These are phyloP conservation scores for Hypsizygus marmoreus DNA, from an alignment of 768 basidiomycete genomes.

Conservation along the genomic window DNA sequence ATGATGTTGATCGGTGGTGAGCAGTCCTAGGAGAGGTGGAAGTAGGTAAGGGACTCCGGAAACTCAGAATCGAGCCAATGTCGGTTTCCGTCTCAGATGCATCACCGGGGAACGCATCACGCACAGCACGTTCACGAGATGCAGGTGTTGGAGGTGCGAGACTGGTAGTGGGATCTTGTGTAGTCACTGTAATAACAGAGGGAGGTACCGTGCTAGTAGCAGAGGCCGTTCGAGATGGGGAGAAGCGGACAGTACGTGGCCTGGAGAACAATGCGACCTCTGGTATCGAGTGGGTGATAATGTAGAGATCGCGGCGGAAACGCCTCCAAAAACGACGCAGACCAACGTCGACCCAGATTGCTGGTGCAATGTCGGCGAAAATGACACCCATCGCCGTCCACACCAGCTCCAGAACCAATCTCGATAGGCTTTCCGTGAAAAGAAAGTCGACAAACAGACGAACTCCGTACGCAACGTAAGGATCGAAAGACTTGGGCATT, in stretches of 20 bases:
- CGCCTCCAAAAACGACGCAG: constrained; percentile 40
- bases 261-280: constrained; percentile 39
- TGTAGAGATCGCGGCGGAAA: constrained; percentile 42
- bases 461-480: constrained; percentile 66
- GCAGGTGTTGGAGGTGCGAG: constrained; percentile 12
- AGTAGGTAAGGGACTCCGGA: constrained; percentile 16
- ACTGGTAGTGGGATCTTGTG: constrained; percentile 21
- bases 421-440: constrained; percentile 51
- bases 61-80: constrained; percentile 24
- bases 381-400: constrained; percentile 46
- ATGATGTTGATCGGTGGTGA: constrained; percentile 20
- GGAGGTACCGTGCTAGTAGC: constrained; percentile 23
- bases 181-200: constrained; percentile 25
- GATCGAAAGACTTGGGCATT: constrained; percentile 65
- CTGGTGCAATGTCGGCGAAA: constrained; percentile 41
- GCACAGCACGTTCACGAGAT: constrained; percentile 41
- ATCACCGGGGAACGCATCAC: constrained; percentile 57
- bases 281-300: constrained; percentile 34
- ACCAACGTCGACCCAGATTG: constrained; percentile 41
- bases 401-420: constrained; percentile 39
- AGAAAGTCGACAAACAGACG: constrained; percentile 75
- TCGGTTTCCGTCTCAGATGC: constrained; percentile 44
- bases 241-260: constrained; percentile 42
- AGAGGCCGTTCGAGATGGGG: constrained; percentile 31
- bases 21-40: constrained; percentile 19